Conservation (phyloP, 192 early-diverging fungal species). For the Backusella liffmaniae region DNA sequence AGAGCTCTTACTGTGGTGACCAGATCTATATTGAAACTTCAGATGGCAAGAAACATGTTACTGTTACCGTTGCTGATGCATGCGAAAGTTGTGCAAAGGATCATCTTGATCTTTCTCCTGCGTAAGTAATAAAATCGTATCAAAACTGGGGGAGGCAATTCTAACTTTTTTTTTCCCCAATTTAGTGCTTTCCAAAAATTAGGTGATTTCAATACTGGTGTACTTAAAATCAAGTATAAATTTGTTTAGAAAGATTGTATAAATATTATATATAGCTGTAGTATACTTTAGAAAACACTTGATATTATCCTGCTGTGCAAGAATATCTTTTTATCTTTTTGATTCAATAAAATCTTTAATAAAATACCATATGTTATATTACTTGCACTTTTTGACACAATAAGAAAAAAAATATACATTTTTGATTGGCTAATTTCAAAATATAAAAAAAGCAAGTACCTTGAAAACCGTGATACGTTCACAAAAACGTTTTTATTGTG, state of each 20-base stretch:
- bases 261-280: too few species aligned
- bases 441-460: background rate
- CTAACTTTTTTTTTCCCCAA: background rate
- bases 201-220: conserved; percentile 19
- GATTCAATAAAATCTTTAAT: too few species aligned
- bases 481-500: background rate
- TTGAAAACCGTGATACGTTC: background rate
- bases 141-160: too few species aligned
- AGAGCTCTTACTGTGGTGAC: conserved; percentile 35
- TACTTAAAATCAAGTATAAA: conserved; percentile 25
- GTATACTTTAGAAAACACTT: too few species aligned
- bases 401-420: too few species aligned
- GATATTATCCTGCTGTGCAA: too few species aligned
- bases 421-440: background rate
- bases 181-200: conserved; percentile 13
- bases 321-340: too few species aligned
- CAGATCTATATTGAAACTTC: conserved; percentile 32
- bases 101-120: conserved; percentile 34
- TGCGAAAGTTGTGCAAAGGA: conserved; percentile 40
- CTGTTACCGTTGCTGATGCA: conserved; percentile 41
- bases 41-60: conserved; percentile 33
- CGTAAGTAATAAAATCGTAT: background rate
- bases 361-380: too few species aligned
- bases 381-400: too few species aligned
- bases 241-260: background rate